Percentiles rank a stretch among this genome's conserved stretches.
Evolutionary conservation across 768 basidiomycete genomes (phyloP).

Genomic region (Suillus sp.): DNA sequence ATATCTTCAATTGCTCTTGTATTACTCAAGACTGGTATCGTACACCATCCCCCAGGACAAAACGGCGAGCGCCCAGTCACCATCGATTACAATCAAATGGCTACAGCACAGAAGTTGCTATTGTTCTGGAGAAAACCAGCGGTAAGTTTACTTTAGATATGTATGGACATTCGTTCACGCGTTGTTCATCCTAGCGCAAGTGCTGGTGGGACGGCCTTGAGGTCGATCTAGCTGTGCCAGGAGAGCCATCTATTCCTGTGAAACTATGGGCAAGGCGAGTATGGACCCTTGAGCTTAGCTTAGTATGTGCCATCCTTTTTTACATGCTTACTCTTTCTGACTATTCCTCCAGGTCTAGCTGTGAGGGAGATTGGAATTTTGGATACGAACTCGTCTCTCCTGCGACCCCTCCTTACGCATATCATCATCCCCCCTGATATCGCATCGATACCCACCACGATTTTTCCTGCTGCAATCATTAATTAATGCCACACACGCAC

Average conservation of each 20-base stretch:
- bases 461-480: conserved; percentile 10
- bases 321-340: neutral
- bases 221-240: conserved; percentile 71
- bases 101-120: conserved; percentile 94
- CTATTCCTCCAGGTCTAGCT: conserved; percentile 1
- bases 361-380: neutral
- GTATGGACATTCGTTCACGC: neutral
- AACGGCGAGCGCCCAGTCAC: conserved; percentile 72
- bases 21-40: conserved; percentile 94
- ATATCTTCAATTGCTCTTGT: conserved; percentile 99
- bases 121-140: conserved; percentile 99
- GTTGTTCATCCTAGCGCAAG: conserved; percentile 66
- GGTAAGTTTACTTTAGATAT: conserved; percentile 52
- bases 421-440: conserved; percentile 7
- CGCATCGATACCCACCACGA: conserved; percentile 11
- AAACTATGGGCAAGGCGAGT: conserved; percentile 98
- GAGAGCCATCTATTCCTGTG: conserved; percentile 54
- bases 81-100: conserved; percentile 91
- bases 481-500: conserved; percentile 13
- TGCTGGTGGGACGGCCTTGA: conserved; percentile 99
- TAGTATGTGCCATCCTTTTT: conserved; percentile 54
- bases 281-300: conserved; percentile 95
- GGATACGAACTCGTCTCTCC: neutral
- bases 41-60: conserved; percentile 56
- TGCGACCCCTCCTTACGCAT: conserved; percentile 7